These are phyloP conservation scores for Claviceps paspali DNA, from an alignment of 2,329 filamentous ascomycete species.

Conservation along the genomic window DNA sequence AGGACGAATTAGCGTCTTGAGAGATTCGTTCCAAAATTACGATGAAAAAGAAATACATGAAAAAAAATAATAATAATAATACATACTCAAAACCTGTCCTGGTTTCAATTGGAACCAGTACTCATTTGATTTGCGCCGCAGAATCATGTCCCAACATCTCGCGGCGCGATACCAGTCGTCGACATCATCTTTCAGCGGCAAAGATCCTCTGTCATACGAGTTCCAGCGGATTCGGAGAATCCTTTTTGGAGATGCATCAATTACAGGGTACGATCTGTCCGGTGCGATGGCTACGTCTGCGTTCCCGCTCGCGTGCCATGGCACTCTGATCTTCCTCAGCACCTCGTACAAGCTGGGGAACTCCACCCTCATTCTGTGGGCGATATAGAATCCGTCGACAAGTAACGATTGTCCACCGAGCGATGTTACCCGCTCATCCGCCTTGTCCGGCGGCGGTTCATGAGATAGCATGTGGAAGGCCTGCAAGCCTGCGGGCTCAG, in stretches of 20 bases:
- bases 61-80: too few relatives aligned
- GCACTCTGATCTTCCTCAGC: conserved; percentile 43
- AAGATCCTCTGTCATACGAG: conserved; percentile 67
- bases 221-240: conserved; percentile 72
- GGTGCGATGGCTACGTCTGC: conserved; percentile 68
- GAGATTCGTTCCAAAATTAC: too few relatives aligned
- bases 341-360: conserved; percentile 39
- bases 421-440: conserved; percentile 15
- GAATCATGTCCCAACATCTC: conserved; percentile 52
- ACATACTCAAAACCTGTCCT: conserved; percentile 58
- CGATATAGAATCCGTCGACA: conserved; percentile 73
- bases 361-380: conserved; percentile 38
- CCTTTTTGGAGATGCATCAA: conserved; percentile 38
- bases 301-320: conserved; percentile 83
- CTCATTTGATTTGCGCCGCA: conserved; percentile 49
- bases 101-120: conserved; percentile 73
- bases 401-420: conserved; percentile 65
- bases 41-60: too few relatives aligned
- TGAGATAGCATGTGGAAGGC: conserved; percentile 81
- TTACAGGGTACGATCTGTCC: conserved; percentile 52
- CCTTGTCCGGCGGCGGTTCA: conserved; percentile 25
- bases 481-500: conserved; percentile 78
- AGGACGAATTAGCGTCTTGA: too few relatives aligned
- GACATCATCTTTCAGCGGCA: conserved; percentile 38
- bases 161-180: conserved; percentile 68